Percentiles rank a stretch among this genome's conserved stretches.
Conservation (phyloP, 2,329 filamentous ascomycete species). For the Rutstroemia sp. region DNA sequence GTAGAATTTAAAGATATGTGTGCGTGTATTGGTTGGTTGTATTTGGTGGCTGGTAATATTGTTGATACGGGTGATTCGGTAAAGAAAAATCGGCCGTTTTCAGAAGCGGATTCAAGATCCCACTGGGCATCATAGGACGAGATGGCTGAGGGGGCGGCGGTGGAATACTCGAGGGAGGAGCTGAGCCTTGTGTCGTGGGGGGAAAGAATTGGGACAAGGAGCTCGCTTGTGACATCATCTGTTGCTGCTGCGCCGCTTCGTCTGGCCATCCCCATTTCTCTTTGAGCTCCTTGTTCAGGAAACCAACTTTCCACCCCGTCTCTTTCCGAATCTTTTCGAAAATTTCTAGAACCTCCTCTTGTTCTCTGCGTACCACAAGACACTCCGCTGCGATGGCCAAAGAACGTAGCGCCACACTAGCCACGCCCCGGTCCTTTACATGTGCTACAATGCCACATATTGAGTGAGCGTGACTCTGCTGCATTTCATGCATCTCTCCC, state of each 20-base stretch:
- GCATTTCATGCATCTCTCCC: slow-evolving; percentile 62
- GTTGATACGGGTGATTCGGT: slow-evolving; percentile 75
- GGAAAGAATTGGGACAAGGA: slow-evolving; percentile 27
- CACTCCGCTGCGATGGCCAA: slow-evolving; percentile 71
- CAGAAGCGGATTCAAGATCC: slow-evolving; percentile 63
- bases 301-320: slow-evolving; percentile 71
- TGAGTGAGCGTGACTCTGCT: slow-evolving; percentile 69
- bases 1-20: slow-evolving; percentile 17
- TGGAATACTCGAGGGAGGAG: slow-evolving; percentile 15
- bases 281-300: slow-evolving; percentile 66
- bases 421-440: slow-evolving; percentile 71
- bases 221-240: slow-evolving; percentile 17
- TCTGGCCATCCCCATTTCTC: slow-evolving; percentile 67
- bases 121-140: slow-evolving; percentile 28
- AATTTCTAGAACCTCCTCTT: slow-evolving; percentile 73
- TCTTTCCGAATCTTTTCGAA: slow-evolving; percentile 68
- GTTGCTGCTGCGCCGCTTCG: slow-evolving; percentile 27
- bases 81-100: slow-evolving; percentile 67
- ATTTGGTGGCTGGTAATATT: slow-evolving; percentile 70
- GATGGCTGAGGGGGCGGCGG: slow-evolving; percentile 17
- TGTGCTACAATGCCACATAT: slow-evolving; percentile 88
- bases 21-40: slow-evolving; percentile 28
- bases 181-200: slow-evolving; percentile 11
- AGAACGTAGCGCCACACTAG: slow-evolving; percentile 71
- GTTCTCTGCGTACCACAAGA: slow-evolving; percentile 61